These are phyloP conservation scores for Mycena venus DNA, from an alignment of 768 basidiomycete genomes.

Conservation along the genomic window DNA sequence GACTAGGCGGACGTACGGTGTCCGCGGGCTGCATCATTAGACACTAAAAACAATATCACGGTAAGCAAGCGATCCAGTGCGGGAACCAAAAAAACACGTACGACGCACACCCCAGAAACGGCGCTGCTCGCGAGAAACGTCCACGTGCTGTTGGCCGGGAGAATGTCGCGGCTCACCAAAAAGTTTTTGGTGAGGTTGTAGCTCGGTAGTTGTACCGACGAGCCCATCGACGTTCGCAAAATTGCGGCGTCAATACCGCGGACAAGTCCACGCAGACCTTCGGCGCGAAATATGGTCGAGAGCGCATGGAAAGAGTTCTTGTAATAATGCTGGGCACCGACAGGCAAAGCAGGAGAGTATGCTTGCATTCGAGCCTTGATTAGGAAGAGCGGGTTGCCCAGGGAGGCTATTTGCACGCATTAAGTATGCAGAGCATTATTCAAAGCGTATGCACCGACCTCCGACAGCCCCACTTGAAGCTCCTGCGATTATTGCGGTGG, in stretches of 20 bases:
- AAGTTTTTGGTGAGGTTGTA: constrained; percentile 94
- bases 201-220: constrained; percentile 94
- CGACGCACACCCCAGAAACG: constrained; percentile 93
- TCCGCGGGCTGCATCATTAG: constrained; percentile 96
- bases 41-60: constrained; percentile 60
- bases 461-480: constrained; percentile 93
- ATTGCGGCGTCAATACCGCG: constrained; percentile 96
- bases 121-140: constrained; percentile 91
- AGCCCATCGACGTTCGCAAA: constrained; percentile 94
- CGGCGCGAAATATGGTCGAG: constrained; percentile 80
- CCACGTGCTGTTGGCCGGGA: constrained; percentile 84
- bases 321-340: constrained; percentile 95
- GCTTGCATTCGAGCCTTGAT: constrained; percentile 99
- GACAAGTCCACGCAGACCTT: constrained; percentile 83
- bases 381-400: constrained; percentile 94
- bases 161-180: constrained; percentile 74
- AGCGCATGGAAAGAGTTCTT: constrained; percentile 88
- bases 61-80: constrained; percentile 8
- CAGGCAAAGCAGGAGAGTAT: constrained; percentile 93
- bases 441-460: constrained; percentile 63
- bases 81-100: constrained; percentile 54
- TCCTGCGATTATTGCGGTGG: constrained; percentile 88
- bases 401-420: constrained; percentile 58
- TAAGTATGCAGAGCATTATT: constrained; percentile 4
- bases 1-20: constrained; percentile 59